Evolutionary conservation across 1,284 basidiomycete species (phyloP), one percentile per base, ranked within the genome.

Genomic region (Coniophora puteana): DNA sequence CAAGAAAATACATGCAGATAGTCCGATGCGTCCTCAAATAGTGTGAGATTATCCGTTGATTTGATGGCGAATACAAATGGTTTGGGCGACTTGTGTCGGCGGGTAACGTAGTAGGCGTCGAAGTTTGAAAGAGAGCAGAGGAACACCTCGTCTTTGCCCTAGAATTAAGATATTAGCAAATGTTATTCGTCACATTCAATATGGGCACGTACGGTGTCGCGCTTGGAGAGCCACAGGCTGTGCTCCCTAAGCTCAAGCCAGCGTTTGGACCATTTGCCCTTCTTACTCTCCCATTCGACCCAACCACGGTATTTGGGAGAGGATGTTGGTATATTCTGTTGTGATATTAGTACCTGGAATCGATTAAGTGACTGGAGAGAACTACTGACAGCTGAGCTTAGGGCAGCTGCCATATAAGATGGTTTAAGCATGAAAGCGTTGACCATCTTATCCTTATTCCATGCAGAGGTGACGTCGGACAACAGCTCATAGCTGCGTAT

Each of bases 261-360:
- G 21, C 90, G 78, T 63, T 93, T 95, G 45, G 71, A 82, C 93
- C 93, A 96, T 63, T 94, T 94, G 28, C 91, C 91, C 45, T 83
- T 80, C 65, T 92, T 93, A 40, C 71, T 72, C 67, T 94, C 89
- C 72, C 83, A 85, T 60, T 93, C 87, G 13, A 94, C 78, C 59
- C 82, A 92, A 5, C 83, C 82, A 31, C 79, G 74, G 55, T 76
- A 69, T 17, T 68, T 74, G 5, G 90, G 90, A 4, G 87, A 80
- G 49, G 73, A 79, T 1, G 75, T 65, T 5, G 89, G 89, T 30
- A 92, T 74, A 33, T 75, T 75, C 83, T 88, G 50, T 41, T 22
- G 20, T 41, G 27, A 49, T 48, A 40, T 29, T 49, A n/a, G 12
- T 39, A 28, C 23, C 40, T n/a, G n/a, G n/a, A n/a, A n/a, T n/a